Conservation (phyloP, 148 eudicot species). For the Diospyros lotus region DNA sequence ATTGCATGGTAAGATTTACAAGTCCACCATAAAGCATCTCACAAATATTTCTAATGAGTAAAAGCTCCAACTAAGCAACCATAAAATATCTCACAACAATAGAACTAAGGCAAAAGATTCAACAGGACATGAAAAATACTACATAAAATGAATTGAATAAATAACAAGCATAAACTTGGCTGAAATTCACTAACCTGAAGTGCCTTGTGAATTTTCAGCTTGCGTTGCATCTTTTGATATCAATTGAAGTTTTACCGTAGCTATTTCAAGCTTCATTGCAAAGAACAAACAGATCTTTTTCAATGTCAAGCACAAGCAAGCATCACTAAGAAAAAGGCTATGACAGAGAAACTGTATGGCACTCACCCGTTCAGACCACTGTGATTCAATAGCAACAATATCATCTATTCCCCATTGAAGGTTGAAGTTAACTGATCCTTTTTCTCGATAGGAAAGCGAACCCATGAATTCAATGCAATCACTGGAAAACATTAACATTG, state of each 20-base stretch:
- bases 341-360: background rate
- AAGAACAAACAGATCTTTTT: constrained; percentile 7
- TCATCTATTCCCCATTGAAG: constrained; percentile 54
- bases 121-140: background rate
- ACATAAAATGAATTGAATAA: background rate
- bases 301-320: background rate
- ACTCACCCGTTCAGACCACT: constrained; percentile 47
- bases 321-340: background rate
- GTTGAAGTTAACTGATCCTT: constrained; percentile 7
- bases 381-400: constrained; percentile 43
- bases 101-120: background rate
- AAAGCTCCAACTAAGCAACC: too few relatives aligned
- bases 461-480: constrained; percentile 32
- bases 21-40: too few relatives aligned
- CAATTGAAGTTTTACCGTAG: constrained; percentile 36
- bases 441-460: constrained; percentile 28
- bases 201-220: constrained; percentile 19
- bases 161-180: background rate
- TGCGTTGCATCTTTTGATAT: constrained; percentile 29
- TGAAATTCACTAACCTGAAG: constrained; percentile 35
- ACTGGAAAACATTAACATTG: constrained; percentile 39
- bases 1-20: background rate
- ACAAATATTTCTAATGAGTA: too few relatives aligned
- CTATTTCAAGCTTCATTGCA: constrained; percentile 39
- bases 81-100: too few relatives aligned